Evolutionary conservation across 2,329 filamentous ascomycete species (phyloP), one percentile per base, ranked within the genome.

Genomic region (Helminthosporium solani): DNA sequence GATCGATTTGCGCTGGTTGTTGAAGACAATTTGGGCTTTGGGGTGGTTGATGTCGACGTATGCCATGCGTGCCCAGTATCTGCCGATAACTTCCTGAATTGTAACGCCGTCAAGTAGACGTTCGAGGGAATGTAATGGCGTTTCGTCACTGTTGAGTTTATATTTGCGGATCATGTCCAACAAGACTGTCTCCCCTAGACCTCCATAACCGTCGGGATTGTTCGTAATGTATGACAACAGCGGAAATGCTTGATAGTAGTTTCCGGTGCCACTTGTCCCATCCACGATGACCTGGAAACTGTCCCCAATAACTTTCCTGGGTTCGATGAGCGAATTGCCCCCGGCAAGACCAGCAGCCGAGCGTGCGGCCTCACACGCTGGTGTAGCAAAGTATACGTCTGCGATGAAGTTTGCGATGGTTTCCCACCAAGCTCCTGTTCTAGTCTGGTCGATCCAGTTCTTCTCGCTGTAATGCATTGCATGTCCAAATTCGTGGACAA

Each of bases 11-110:
- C 68, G 64, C 51, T 74, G 64, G 23, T 46, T 46, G 2, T 67
- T 53, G 61, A 75, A 78, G 33, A 66, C 47, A 1, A 67, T 54
- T 16, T 71, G 67, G 0, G 73, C 74, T 7, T 68, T 68, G 1
- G 64, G 47, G 52, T 79, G 74, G 11, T 73, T 75, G 25, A 79
- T 76, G 34, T 79, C 77, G 9, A 74, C 74, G 49, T 74, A 77
- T 3, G 77, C 77, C 77, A 80, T 80, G 47, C 71, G 71, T 2
- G 77, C 77, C 76, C 76, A 79, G 62, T 79, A 79, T 14, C 68
- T 63, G 2, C 70, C 76, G 7, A 80, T 71, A 7, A 79, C 64
- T 7, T 63, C 68, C 16, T 73, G 71, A 14, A 69, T 42, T 4
- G 43, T 52, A 63, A 15, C 58, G 47, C 25, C 56, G 59, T 7